Base-by-base conservation (phyloP, 2,329 filamentous ascomycete genomes). In the Aspergillus sp. region DNA sequence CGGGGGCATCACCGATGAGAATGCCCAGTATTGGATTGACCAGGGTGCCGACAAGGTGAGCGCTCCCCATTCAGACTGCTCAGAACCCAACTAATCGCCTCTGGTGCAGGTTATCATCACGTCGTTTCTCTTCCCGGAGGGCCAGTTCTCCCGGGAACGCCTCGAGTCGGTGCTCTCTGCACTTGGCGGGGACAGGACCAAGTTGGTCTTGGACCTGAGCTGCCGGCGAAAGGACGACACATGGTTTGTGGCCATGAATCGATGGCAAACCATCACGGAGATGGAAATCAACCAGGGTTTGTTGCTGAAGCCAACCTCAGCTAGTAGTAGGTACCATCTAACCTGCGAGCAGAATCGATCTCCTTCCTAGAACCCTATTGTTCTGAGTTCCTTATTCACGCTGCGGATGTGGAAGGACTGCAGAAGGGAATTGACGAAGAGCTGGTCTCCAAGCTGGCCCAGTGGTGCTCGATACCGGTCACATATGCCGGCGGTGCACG, bases 171-270 rank as follows among this genome's bases (percentile, higher is more conserved):
- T 96, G 5, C 70, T 96, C 1, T 58, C 68, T 15, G 74, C 79
- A 1, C 71, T 98, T 4, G 80, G 70, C 15, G 78, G 80, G 33
- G 80, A 93, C 55, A 85, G 71, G 55, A 65, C 69, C 30, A 91
- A 84, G 61, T 75, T 98, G 30, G 89, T 98, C 45, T 88, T 98
- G 55, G 91, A 98, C 55, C 73, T 98, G 15, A 94, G 86, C 61
- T 98, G 91, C 56, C 78, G 91, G 32, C 72, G 79, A 37, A 80
- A 78, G 39, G 82, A 72, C 24, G 69, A 80, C 35, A 80, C 68
- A 24, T 98, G 91, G 91, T 86, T 83, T 51, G 91, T 98, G n/a
- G 89, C 91, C 34, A 98, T 93, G 81, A 85, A 98, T 61, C 93
- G 93, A 60, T 98, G 91, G 91, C 91, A 96, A 69, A 94, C 86